phyloP scores from a whole-genome alignment of 805 yeast genomes.

The Suhomyces kilbournensis region DNA sequence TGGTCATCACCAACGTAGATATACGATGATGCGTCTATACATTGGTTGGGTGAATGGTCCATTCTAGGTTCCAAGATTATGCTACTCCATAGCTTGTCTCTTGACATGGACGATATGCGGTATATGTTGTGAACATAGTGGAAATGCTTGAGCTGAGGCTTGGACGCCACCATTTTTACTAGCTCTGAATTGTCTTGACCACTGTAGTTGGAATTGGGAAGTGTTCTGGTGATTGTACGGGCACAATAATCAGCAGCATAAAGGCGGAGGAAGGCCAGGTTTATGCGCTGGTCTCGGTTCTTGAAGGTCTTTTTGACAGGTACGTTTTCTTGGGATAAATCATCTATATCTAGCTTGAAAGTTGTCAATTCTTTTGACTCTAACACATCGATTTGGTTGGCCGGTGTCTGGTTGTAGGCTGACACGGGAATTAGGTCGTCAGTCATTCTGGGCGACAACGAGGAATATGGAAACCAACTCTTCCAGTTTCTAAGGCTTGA shows the following conservation, averaged over 20 bases:
- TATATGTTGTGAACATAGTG: slow-evolving; percentile 22
- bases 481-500: slow-evolving; percentile 2
- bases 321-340: slow-evolving; percentile 1
- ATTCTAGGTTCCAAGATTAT: slow-evolving; percentile 52
- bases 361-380: slow-evolving; percentile 10
- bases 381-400: background rate
- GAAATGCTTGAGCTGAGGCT: slow-evolving; percentile 23
- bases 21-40: slow-evolving; percentile 20
- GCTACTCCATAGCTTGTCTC: slow-evolving; percentile 52
- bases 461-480: slow-evolving; percentile 3
- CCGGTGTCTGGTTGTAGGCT: background rate
- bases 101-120: slow-evolving; percentile 39
- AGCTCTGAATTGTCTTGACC: slow-evolving; percentile 11
- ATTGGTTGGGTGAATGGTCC: slow-evolving; percentile 30
- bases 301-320: slow-evolving; percentile 11
- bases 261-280: slow-evolving; percentile 46
- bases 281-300: slow-evolving; percentile 49
- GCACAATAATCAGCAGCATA: slow-evolving; percentile 50
- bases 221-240: slow-evolving; percentile 20
- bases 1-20: slow-evolving; percentile 21
- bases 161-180: slow-evolving; percentile 9
- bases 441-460: slow-evolving; percentile 8
- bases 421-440: slow-evolving; percentile 6
- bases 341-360: slow-evolving; percentile 5
- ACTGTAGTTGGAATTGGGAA: slow-evolving; percentile 21